Base-by-base conservation (phyloP, 2,329 filamentous ascomycete genomes). In the Phaeoacremonium minimum region DNA sequence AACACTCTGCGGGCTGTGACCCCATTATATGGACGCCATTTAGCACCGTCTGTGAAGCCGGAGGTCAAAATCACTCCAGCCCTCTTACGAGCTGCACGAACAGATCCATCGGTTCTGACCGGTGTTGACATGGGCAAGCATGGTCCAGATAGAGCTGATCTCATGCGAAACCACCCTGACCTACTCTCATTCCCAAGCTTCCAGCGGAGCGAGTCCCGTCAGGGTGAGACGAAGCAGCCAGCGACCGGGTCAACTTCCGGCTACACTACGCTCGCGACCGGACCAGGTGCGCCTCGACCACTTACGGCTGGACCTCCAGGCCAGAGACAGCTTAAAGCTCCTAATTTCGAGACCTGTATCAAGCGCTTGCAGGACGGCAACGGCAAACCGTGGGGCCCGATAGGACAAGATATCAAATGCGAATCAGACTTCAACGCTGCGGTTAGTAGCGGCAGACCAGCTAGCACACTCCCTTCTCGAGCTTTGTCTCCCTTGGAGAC, bases 271-370 rank as follows among this genome's bases (percentile, higher is more conserved):
- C 50, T 60, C 14, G 48, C 58, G 4, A 53, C 49, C 17, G 57
- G 57, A 1, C 54, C 59, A 1, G 70, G 69, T 6, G 62, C 61
- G 14, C 73, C 71, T n/a, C 61, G 55, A 15, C 73, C 73, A 8
- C 48, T 77, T 44, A 75, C 69, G 15, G 73, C 73, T 18, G 73
- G 73, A 2, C 73, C 73, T 29, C 73, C 73, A 11, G 73, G 73
- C 15, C 67, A 71, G 41, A 67, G 73, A 29, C 69, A 71, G 38
- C 67, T 66, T 45, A 67, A 60, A 15, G 57, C 68, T n/a, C 59
- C 62, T 16, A 61, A 61, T 3, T 57, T 68, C 20, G 66, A 72
- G 18, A 51, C 55, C n/a, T n/a, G n/a, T n/a, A n/a, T n/a, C n/a
- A n/a, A n/a, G n/a, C n/a, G n/a, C n/a, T n/a, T n/a, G n/a, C n/a